phyloP scores from a whole-genome alignment of 345 rosid genomes.

The Lepidium didymum region DNA sequence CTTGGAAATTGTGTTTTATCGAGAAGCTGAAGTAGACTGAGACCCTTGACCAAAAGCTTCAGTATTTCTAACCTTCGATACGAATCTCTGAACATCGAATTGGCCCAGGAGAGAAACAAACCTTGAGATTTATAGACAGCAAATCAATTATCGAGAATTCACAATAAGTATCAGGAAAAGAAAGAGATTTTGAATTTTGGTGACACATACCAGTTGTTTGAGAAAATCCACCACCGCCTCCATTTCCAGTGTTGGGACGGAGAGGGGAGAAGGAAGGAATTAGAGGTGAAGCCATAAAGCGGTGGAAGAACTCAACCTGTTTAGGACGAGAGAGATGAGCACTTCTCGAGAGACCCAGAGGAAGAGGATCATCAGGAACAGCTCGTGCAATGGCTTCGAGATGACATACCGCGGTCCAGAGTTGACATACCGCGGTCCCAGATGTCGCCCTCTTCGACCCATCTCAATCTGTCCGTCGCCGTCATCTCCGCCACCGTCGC shows the following conservation, averaged over 20 bases:
- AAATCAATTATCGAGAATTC: not conserved
- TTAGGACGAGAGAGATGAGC: slow-evolving; percentile 60
- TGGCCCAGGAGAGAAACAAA: slow-evolving; percentile 59
- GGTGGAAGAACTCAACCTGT: slow-evolving; percentile 82
- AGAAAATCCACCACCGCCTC: slow-evolving; percentile 29
- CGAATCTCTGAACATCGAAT: slow-evolving; percentile 66
- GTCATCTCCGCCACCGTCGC: slow-evolving; percentile 6
- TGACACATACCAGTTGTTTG: slow-evolving; percentile 51
- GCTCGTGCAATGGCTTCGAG: slow-evolving; percentile 69
- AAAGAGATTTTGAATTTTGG: not conserved
- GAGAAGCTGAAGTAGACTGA: slow-evolving; percentile 24
- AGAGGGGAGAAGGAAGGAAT: slow-evolving; percentile 55
- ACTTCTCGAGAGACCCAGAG: slow-evolving; percentile 77
- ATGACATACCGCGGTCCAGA: slow-evolving; percentile 58
- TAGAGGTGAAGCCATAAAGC: slow-evolving; percentile 71
- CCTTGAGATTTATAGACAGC: slow-evolving; percentile 31
- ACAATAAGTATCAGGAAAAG: not conserved
- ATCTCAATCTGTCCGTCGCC: slow-evolving; percentile 71
- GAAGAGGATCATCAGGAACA: slow-evolving; percentile 57
- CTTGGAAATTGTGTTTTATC: slow-evolving; percentile 23
- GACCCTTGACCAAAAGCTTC: slow-evolving; percentile 17
- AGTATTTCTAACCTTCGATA: slow-evolving; percentile 37
- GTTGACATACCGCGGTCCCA: slow-evolving; percentile 88
- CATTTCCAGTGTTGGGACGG: not conserved
- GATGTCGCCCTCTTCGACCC: slow-evolving; percentile 71